Percentiles rank a stretch among this genome's conserved stretches.
These are phyloP conservation scores for Geotrichum armillariae DNA, from an alignment of 1,139 yeast genomes.

Conservation along the genomic window DNA sequence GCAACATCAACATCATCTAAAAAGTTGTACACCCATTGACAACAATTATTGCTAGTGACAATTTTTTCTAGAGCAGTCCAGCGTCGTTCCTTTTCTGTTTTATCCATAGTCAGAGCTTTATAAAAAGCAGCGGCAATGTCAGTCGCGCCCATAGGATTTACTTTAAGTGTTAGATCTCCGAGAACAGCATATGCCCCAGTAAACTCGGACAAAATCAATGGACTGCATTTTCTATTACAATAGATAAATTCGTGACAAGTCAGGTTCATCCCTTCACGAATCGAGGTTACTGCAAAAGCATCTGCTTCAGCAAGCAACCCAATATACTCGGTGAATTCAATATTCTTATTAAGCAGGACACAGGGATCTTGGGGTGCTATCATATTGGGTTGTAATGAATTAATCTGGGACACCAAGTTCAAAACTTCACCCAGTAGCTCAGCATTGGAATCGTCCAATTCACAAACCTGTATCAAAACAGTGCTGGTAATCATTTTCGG, in stretches of 20 bases:
- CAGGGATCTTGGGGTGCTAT: slow-evolving; percentile 64
- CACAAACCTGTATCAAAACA: slow-evolving; percentile 80
- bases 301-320: slow-evolving; percentile 88
- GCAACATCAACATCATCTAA: slow-evolving; percentile 56
- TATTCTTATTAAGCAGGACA: slow-evolving; percentile 81
- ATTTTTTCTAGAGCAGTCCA: slow-evolving; percentile 64
- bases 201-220: slow-evolving; percentile 85
- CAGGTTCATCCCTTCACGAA: slow-evolving; percentile 95
- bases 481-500: slow-evolving; percentile 71
- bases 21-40: slow-evolving; percentile 69
- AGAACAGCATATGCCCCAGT: slow-evolving; percentile 89
- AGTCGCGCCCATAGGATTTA: slow-evolving; percentile 88
- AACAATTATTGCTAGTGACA: slow-evolving; percentile 67
- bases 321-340: slow-evolving; percentile 84
- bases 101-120: slow-evolving; percentile 61
- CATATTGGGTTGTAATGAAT: slow-evolving; percentile 72
- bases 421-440: slow-evolving; percentile 68
- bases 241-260: slow-evolving; percentile 93
- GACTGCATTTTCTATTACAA: slow-evolving; percentile 74
- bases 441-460: slow-evolving; percentile 49
- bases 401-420: slow-evolving; percentile 80
- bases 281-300: slow-evolving; percentile 79
- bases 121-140: slow-evolving; percentile 64
- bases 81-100: slow-evolving; percentile 55
- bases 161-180: slow-evolving; percentile 50